Conservation (phyloP, 176 grass and related monocot species). For the Metroxylon sagu region DNA sequence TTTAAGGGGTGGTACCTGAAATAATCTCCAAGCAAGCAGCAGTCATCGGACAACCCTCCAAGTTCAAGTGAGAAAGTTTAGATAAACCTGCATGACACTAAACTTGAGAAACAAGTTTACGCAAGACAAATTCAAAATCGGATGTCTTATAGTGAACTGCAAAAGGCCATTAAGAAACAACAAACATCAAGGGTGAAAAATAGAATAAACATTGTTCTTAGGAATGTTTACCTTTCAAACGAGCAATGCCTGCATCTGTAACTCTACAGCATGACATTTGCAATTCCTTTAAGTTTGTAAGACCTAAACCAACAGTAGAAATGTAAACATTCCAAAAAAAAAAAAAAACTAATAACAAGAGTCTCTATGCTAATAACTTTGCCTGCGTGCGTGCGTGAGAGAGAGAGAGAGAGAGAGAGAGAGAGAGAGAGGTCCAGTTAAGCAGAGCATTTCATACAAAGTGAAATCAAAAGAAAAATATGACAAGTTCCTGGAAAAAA, state of each 20-base stretch:
- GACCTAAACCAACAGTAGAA: constrained; percentile 28
- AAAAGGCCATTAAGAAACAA: no score
- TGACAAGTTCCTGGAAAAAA: no score
- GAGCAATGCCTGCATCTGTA: constrained; percentile 61
- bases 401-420: no score
- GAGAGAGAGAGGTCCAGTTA: no score
- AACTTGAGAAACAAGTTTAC: neutral
- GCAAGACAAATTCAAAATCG: no score
- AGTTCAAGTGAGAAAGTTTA: constrained; percentile 61
- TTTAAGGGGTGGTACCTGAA: constrained; percentile 48
- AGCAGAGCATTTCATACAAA: no score
- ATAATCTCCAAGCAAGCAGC: constrained; percentile 81
- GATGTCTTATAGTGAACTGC: no score
- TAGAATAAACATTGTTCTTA: no score
- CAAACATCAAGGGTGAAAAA: no score
- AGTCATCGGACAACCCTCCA: constrained; percentile 75
- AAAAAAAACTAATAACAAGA: constrained; percentile 18
- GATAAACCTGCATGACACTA: constrained; percentile 44
- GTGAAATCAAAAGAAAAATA: no score
- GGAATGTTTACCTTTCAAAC: constrained; percentile 56
- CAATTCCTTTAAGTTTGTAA: constrained; percentile 68
- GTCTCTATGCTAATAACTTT: neutral
- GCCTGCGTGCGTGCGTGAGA: no score
- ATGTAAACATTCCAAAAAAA: constrained; percentile 1
- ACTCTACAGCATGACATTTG: constrained; percentile 82